Evolutionary conservation across 2,329 filamentous ascomycete genomes (phyloP).

Genomic region (Colletotrichum sansevieriae): DNA sequence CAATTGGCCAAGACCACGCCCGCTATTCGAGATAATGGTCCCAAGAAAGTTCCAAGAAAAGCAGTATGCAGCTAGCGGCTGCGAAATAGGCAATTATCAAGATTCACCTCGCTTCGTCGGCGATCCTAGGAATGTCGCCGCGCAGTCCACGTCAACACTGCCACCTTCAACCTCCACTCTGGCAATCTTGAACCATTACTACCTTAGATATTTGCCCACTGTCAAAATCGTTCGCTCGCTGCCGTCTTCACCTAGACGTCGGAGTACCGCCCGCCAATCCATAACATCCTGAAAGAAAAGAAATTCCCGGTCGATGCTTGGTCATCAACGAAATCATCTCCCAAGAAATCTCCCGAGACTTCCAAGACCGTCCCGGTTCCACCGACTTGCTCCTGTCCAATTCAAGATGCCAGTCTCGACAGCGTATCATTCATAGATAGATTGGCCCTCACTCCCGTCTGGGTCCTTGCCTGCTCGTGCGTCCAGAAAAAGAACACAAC

Average conservation of each 20-base stretch:
- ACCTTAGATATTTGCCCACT: slow-evolving; percentile 1
- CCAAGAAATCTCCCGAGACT: not conserved
- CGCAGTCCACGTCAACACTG: slow-evolving; percentile 34
- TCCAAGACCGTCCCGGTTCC: slow-evolving; percentile 22
- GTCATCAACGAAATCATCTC: slow-evolving; percentile 1
- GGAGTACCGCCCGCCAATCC: not conserved
- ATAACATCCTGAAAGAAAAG: slow-evolving; percentile 5
- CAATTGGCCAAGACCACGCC: slow-evolving; percentile 26
- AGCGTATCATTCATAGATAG: slow-evolving; percentile 15
- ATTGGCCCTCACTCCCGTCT: slow-evolving; percentile 10
- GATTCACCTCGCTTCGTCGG: slow-evolving; percentile 30
- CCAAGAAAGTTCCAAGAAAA: slow-evolving; percentile 35
- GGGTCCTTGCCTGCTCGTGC: slow-evolving; percentile 11
- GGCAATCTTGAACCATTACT: not conserved
- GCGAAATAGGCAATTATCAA: slow-evolving; percentile 28
- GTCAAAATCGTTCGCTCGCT: slow-evolving; percentile 8
- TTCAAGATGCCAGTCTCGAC: slow-evolving; percentile 28
- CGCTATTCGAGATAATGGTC: slow-evolving; percentile 9
- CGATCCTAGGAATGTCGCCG: slow-evolving; percentile 22
- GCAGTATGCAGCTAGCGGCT: slow-evolving; percentile 32
- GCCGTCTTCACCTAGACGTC: not conserved
- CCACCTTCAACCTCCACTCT: slow-evolving; percentile 32
- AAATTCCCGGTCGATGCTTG: slow-evolving; percentile 11
- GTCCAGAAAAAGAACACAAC: slow-evolving; percentile 23
- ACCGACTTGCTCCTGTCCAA: slow-evolving; percentile 15